phyloP scores from a whole-genome alignment of 495 filamentous ascomycete genomes.

The Penicillium samsonianum region DNA sequence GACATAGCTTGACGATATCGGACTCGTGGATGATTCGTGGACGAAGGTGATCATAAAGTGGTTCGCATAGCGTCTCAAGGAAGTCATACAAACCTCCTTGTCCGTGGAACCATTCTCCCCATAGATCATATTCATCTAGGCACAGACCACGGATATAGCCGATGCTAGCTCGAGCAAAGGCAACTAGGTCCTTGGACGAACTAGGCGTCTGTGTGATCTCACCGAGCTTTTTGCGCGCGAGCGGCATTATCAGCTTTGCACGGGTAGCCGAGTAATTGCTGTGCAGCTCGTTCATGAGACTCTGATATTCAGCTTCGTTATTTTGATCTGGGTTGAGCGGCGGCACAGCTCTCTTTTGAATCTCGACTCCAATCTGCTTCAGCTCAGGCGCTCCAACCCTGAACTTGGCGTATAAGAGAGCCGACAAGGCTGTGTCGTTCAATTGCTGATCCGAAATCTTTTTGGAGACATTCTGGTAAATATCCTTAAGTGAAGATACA shows the following conservation, averaged over 20 bases:
- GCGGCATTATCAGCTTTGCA: constrained; percentile 59
- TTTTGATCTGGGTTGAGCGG: constrained; percentile 61
- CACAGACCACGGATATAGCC: constrained; percentile 71
- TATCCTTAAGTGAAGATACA: constrained; percentile 68
- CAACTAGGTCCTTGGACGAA: constrained; percentile 65
- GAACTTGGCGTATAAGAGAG: constrained; percentile 77
- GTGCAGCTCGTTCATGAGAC: constrained; percentile 65
- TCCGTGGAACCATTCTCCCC: constrained; percentile 73
- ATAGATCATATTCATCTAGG: constrained; percentile 72
- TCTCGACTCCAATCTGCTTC: constrained; percentile 65
- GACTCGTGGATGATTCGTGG: constrained; percentile 72
- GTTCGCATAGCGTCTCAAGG: constrained; percentile 71
- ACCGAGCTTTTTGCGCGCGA: constrained; percentile 61
- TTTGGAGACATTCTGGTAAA: constrained; percentile 67
- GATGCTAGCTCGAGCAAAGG: constrained; percentile 69
- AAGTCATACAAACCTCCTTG: constrained; percentile 70
- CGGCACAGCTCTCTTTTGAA: constrained; percentile 65
- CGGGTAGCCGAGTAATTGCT: constrained; percentile 63
- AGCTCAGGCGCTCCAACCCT: constrained; percentile 66
- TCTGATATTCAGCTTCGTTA: constrained; percentile 66
- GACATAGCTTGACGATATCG: constrained; percentile 73
- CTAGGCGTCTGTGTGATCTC: constrained; percentile 67
- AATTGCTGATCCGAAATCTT: constrained; percentile 69
- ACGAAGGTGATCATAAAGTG: constrained; percentile 70
- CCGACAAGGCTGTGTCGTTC: constrained; percentile 75